Percentiles rank a stretch among this genome's conserved stretches.
Evolutionary conservation across 73 alveolate genomes (phyloP).

Genomic region (Paramecium sexaurelia): DNA sequence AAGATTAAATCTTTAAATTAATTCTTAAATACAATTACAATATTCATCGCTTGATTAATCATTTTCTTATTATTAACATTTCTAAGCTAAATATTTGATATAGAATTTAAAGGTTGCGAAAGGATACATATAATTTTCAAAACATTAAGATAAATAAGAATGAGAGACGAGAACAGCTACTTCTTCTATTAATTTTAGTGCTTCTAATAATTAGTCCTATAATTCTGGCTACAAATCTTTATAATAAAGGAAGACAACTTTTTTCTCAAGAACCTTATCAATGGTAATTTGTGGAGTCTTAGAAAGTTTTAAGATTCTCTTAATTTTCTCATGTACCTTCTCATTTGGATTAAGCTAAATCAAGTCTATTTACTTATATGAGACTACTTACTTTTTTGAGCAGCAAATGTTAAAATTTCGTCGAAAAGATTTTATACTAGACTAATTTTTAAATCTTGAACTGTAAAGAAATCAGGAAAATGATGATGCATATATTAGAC

Average conservation of each 20-base stretch:
- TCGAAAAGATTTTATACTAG: background rate
- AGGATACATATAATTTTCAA: constrained; percentile 19
- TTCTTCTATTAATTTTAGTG: background rate
- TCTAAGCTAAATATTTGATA: background rate
- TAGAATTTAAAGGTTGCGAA: constrained; percentile 8
- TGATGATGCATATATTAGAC: background rate
- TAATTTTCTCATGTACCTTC: background rate
- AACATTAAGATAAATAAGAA: background rate
- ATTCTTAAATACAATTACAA: background rate
- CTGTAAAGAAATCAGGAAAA: background rate
- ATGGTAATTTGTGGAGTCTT: background rate
- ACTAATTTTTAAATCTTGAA: background rate
- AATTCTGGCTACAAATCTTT: background rate
- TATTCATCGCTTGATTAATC: background rate
- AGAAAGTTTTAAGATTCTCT: background rate
- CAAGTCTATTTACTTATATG: background rate
- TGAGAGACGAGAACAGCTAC: background rate
- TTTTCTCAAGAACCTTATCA: background rate
- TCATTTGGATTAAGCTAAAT: constrained; percentile 1
- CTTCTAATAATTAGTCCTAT: background rate
- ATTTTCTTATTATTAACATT: background rate
- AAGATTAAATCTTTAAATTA: background rate
- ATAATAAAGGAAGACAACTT: background rate
- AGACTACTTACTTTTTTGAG: background rate
- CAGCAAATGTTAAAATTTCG: background rate